Base-by-base conservation (phyloP, 208 protist species). In the Novymonas esmeraldas region DNA sequence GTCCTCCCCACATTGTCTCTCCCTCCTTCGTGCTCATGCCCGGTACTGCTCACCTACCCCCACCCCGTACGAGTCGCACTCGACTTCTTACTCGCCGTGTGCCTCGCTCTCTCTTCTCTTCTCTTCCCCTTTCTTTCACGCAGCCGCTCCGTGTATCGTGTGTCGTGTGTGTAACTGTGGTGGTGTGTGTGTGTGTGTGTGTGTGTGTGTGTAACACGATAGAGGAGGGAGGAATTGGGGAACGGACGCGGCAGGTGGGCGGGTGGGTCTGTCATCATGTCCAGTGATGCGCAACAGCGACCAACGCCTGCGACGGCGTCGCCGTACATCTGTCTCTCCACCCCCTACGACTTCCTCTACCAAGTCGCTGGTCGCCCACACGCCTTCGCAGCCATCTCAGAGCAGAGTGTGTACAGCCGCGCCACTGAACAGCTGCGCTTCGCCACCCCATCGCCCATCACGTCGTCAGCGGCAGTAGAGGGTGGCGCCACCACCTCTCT, bases 381-480 rank as follows among this genome's bases (percentile, higher is more conserved):
- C 52, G n/a, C 20, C 54, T 73, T 70, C 42, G 65, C 73, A 0
- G 26, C 28, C 33, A 52, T 79, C 38, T 64, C 61, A 4, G 62
- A 69, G 56, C 66, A 74, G 48, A 79, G 56, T 33, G 62, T 73
- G 2, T 71, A 66, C 56, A 60, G 28, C 16, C 73, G 66, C 14
- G 73, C 62, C 2, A 61, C 61, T 7, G 60, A 70, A 31, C 61
- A 61, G 49, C 42, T 73, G 60, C 73, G 73, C 38, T 79, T 73
- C 44, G 7, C 13, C 18, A 73, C 61, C 0, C 73, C 73, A 14
- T 42, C 67, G 2, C 73, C 67, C 28, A 34, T 34, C 2, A 20
- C 28, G 61, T 46, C 22, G 36, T 13, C 26, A 24, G 5, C 24
- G 16, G 24, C 44, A 22, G 13, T 29, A 7, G n/a, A 7, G 11